These are phyloP conservation scores for Pelargonium fulgidum DNA, from an alignment of 441 rosid genomes.

Conservation along the genomic window DNA sequence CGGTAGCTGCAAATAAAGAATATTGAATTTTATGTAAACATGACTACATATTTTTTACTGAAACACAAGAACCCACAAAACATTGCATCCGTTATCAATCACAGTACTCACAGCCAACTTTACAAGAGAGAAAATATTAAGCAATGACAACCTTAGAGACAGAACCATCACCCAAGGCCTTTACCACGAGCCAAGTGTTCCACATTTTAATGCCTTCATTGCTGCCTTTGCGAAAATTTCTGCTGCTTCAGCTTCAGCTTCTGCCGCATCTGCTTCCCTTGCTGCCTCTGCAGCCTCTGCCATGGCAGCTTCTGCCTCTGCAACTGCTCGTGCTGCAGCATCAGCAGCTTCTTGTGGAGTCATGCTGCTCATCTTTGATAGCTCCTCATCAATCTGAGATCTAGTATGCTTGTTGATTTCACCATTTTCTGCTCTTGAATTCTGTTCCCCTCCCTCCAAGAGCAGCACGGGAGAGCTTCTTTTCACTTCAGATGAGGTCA, in stretches of 20 bases:
- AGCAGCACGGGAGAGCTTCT: slow-evolving; percentile 34
- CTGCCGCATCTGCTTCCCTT: slow-evolving; percentile 84
- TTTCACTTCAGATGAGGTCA: slow-evolving; percentile 33
- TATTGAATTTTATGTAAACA: no score
- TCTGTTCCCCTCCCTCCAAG: slow-evolving; percentile 54
- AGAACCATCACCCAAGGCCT: slow-evolving; percentile 13
- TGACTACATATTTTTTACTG: no score
- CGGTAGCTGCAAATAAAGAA: no score
- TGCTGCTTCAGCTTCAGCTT: slow-evolving; percentile 96
- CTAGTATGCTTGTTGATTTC: slow-evolving; percentile 35
- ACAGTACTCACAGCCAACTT: no score
- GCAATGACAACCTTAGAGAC: background rate
- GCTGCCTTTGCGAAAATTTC: slow-evolving; percentile 78
- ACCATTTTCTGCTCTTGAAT: slow-evolving; percentile 38
- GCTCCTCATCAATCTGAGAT: slow-evolving; percentile 49
- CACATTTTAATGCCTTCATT: slow-evolving; percentile 58
- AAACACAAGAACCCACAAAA: no score
- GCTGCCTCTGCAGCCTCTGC: slow-evolving; percentile 97
- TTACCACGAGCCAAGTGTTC: slow-evolving; percentile 52
- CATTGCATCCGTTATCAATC: no score
- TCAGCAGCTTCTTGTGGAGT: slow-evolving; percentile 85
- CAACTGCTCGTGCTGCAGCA: slow-evolving; percentile 85
- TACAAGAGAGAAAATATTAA: background rate
- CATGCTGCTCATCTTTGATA: slow-evolving; percentile 62
- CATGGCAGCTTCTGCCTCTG: slow-evolving; percentile 88